Base-by-base conservation (phyloP, 2,329 filamentous ascomycete species). In the Ceratocystis diversiconidia region DNA sequence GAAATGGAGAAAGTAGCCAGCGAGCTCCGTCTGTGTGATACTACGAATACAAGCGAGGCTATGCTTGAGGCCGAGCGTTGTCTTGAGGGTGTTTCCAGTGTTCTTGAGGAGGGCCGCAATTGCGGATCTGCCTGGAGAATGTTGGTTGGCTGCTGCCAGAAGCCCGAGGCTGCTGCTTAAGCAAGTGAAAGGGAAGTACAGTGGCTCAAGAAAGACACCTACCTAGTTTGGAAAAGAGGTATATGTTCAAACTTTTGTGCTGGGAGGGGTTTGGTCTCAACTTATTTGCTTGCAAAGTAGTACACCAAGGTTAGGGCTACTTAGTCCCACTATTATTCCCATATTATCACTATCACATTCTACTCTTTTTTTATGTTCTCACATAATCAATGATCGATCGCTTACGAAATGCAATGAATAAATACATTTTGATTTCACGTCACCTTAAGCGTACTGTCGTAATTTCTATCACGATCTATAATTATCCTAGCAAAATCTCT, bases 1-100 rank as follows among this genome's bases (percentile, higher is more conserved):
- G 89, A 94, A 77, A 83, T 87, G 76, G 92, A 96, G 78, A 94
- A 82, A 74, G 79, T 79, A 3, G 79, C 90, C 72, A 88, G 89
- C 30, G 86, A 90, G 72, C 74, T 81, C 68, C 75, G 82, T 10
- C 77, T 84, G 28, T 76, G 75, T 3, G 80, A 84, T 70, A 82
- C 76, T 3, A 79, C 80, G 36, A 79, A 78, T 46, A 73, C 80
- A 8, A 77, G 80, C 25, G 73, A 76, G 57, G 78, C 80, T 61
- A 79, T 83, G 73, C 74, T 75, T 64, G 79, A 83, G 75, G 82
- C 83, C 6, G 82, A 79, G 67, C 81, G 81, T 72, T 82, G 80
- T 70, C 78, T 87, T 61, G 81, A 84, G 36, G 81, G 81, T 28
- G 80, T 87, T 5, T 79, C 84, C 36, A 79, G 79, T 48, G 78